Conservation (phyloP, 345 rosid genomes). For the Psidium guajava region DNA sequence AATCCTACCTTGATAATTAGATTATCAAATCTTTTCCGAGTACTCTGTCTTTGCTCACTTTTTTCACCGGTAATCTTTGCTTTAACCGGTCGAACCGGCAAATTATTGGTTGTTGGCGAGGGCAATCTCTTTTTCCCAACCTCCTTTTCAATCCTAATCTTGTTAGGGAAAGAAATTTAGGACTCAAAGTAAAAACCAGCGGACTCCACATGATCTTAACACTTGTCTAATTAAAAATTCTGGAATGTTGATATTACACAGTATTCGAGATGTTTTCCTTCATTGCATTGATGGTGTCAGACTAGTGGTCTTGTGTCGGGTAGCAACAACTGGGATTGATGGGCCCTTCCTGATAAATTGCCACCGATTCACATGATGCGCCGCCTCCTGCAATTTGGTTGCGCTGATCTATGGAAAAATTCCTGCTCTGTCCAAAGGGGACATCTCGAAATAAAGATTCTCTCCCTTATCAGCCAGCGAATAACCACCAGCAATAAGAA, state of each 20-base stretch:
- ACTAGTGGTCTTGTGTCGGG: not conserved
- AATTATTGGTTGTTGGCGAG: not conserved
- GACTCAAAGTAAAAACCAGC: not conserved
- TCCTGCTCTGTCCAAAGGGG: not conserved
- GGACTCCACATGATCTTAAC: not conserved
- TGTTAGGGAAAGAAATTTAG: not conserved
- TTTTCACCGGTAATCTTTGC: not conserved
- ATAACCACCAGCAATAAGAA: not conserved
- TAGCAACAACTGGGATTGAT: not conserved
- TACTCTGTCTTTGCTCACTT: not conserved
- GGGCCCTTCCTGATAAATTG: not conserved
- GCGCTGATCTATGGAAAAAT: not conserved
- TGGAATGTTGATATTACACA: not conserved
- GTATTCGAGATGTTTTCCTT: not conserved
- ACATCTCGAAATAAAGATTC: not conserved
- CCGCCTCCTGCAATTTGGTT: not conserved
- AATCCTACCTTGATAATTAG: not conserved
- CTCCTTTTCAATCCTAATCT: not conserved
- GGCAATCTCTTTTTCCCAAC: not conserved
- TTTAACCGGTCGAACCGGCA: not conserved
- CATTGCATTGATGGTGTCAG: not conserved
- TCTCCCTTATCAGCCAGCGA: not conserved
- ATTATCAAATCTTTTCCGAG: not conserved
- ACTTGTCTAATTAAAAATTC: not conserved
- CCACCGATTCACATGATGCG: not conserved